Evolutionary conservation across 208 protist genomes (phyloP), one percentile per base, ranked within the genome.

Genomic region (Vickermania spadyakhi): DNA sequence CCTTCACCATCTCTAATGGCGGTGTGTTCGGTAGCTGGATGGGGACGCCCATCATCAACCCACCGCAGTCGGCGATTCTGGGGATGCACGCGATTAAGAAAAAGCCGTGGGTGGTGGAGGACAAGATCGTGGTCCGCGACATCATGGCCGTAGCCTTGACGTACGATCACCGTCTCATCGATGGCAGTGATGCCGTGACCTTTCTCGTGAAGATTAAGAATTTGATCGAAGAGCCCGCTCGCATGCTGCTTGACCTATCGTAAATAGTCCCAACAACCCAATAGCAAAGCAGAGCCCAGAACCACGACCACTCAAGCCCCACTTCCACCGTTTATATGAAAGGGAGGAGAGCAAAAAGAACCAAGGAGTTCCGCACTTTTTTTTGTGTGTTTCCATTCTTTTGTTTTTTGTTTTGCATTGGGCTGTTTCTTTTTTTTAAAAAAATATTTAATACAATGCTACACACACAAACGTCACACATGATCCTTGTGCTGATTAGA

Each of bases 1-100:
- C 98, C 26, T 99, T 99, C 82, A 99, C 98, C 36, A 99, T 99
- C 70, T 98, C 95, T 30, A 99, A 99, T 79, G 98, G 98, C 58
- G 98, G 98, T 52, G 96, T 98, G 23, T 99, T 98, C 53, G 98
- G 98, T 29, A 98, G 92, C 27, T 96, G 98, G 77, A 97, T 99
- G 90, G 97, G 97, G 31, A 99, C 97, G 0, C 98, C 98, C 26
- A 99, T 99, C 78, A 96, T 99, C 73, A 99, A 99, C 75, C 95
- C 96, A 11, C 98, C 98, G 30, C 98, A 99, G 90, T 96, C 90
- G 22, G 97, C 97, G 31, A 99, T 99, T 73, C 88, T 99, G 1
- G 98, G 98, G 60, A 99, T 99, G 98, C 97, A 99, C 74, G 97
- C 88, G 27, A 98, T 94, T 60, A 98, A 97, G 76, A 91, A 98